phyloP scores from a whole-genome alignment of 2,329 filamentous ascomycete species.

The Sarocladiaceae sp. region DNA sequence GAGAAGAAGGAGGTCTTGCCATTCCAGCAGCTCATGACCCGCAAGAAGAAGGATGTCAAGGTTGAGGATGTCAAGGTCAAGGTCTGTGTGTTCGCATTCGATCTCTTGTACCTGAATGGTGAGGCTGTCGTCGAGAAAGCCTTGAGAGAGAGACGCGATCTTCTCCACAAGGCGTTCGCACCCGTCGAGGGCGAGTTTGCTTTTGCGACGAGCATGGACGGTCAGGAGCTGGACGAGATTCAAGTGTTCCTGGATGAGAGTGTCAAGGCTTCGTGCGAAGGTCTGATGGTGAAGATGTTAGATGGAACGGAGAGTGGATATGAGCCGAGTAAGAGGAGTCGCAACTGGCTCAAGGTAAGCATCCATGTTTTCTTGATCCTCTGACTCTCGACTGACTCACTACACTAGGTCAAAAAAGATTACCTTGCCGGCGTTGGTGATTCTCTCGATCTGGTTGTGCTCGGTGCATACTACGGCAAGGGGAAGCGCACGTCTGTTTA shows the following conservation, averaged over 20 bases:
- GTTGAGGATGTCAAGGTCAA: conserved; percentile 92
- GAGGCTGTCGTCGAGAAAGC: conserved; percentile 82
- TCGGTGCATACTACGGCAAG: conserved; percentile 89
- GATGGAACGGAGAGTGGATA: conserved; percentile 90
- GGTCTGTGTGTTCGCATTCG: conserved; percentile 95
- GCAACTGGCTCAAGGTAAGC: conserved; percentile 92
- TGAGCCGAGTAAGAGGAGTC: conserved; percentile 89
- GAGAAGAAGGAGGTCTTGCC: conserved; percentile 90
- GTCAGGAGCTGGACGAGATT: conserved; percentile 87
- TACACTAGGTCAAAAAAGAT: conserved; percentile 81
- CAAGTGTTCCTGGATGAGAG: conserved; percentile 88
- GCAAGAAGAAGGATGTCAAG: conserved; percentile 96
- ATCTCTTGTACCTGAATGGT: conserved; percentile 88
- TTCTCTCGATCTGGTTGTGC: conserved; percentile 90
- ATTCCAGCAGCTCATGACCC: conserved; percentile 97
- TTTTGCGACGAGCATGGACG: conserved; percentile 82
- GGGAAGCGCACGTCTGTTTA: conserved; percentile 95
- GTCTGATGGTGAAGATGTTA: conserved; percentile 99
- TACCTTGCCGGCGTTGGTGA: conserved; percentile 92
- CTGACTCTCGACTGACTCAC: conserved; percentile 15
- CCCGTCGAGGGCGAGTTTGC: conserved; percentile 84
- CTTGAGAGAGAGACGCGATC: conserved; percentile 73
- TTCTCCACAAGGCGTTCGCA: conserved; percentile 66
- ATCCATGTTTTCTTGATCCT: not conserved
- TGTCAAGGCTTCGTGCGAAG: conserved; percentile 93